Conservation (phyloP, 129 eudicot genomes). For the Silybum marianum region DNA sequence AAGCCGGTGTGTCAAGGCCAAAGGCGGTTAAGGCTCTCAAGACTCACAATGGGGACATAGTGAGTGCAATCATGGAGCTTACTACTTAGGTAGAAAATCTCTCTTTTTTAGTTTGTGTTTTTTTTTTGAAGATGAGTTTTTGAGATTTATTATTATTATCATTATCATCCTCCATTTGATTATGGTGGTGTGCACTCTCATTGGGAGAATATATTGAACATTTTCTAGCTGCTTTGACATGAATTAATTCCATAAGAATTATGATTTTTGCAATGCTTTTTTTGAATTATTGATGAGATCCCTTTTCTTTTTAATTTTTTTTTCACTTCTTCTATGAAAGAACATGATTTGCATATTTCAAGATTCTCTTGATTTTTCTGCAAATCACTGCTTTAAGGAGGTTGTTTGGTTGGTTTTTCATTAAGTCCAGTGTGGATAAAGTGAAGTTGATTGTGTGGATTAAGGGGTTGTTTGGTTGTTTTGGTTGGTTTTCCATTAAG, state of each 20-base stretch:
- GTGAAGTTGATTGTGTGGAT: too few species aligned
- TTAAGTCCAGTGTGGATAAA: too few species aligned
- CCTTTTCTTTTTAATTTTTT: neutral
- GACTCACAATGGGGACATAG: constrained; percentile 74
- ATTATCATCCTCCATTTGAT: constrained; percentile 5
- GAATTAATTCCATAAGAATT: constrained; percentile 24
- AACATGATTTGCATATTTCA: neutral
- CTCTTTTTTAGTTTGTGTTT: neutral
- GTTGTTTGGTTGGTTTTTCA: too few species aligned
- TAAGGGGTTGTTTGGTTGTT: too few species aligned
- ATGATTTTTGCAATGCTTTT: constrained; percentile 2
- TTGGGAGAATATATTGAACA: constrained; percentile 17
- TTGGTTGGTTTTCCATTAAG: too few species aligned
- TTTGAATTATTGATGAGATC: neutral
- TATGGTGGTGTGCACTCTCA: constrained; percentile 1
- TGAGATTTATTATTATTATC: neutral
- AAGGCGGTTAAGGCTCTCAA: constrained; percentile 87
- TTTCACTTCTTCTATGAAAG: neutral
- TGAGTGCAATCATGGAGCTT: constrained; percentile 84
- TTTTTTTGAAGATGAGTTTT: constrained; percentile 12
- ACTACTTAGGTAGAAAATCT: constrained; percentile 42
- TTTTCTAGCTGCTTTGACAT: constrained; percentile 10
- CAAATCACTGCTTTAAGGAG: neutral
- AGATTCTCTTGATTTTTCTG: constrained; percentile 11
- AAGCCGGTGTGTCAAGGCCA: constrained; percentile 68